Base-by-base conservation (phyloP, 2,329 filamentous ascomycete species). In the Fusarium albidum region DNA sequence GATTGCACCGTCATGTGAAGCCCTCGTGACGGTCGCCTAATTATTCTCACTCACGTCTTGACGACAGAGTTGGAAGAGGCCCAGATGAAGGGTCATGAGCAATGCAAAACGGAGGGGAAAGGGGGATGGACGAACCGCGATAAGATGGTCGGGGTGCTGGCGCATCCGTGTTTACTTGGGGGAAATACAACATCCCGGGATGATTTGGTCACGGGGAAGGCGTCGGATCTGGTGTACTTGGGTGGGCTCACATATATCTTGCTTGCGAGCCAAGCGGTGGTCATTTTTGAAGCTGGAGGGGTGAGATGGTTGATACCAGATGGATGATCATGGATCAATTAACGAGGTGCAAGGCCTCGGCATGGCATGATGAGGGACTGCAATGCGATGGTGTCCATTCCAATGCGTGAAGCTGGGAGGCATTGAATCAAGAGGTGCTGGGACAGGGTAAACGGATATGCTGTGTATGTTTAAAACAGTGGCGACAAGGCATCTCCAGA, bases 1-100 rank as follows among this genome's bases (percentile, higher is more conserved):
- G 92, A 97, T 60, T 98, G 93, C 73, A 77, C 82, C 47, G 80
- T 96, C 43, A 96, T 96, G 92, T 96, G 76, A 80, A 52, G 25
- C 15, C 6, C 2, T 3, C 21, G 21, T 21, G 21, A 26, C 25
- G n/a, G 6, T 9, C 1, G 21, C 32, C 14, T 26, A n/a, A n/a
- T n/a, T n/a, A 26, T 14, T 10, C 12, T 26, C 17, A 6, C n/a
- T 14, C 14, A 5, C 14, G 17, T 18, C 41, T 33, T 21, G 31
- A 57, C 34, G 40, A 44, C 26, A 18, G 17, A 55, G 42, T 27
- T 46, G 54, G 35, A 35, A 45, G 37, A 21, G 42, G 34, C 15
- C 18, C 25, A 32, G 9, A 40, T 14, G 12, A 14, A 43, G 18
- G 14, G 31, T 17, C 11, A 25, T 29, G 32, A 25, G 17, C 18